These are phyloP conservation scores for Serendipita sp. DNA, from an alignment of 1,284 basidiomycete species.

Conservation along the genomic window DNA sequence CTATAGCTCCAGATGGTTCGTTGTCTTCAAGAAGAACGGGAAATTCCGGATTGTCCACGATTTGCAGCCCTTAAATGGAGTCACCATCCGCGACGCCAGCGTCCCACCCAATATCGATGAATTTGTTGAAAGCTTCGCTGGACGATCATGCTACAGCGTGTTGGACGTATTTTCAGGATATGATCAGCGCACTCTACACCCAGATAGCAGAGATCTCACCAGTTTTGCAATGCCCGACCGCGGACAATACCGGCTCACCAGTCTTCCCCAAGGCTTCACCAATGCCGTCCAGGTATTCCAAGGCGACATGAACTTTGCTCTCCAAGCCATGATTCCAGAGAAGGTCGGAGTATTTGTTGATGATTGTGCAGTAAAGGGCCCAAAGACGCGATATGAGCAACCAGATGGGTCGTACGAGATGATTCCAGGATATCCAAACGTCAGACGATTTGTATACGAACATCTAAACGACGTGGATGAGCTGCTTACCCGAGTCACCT, in stretches of 20 bases:
- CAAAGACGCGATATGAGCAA: slow-evolving; percentile 14
- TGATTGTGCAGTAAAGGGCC: slow-evolving; percentile 8
- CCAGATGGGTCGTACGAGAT: slow-evolving; percentile 18
- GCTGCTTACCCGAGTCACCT: slow-evolving; percentile 18
- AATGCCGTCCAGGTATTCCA: slow-evolving; percentile 6
- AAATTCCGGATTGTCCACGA: slow-evolving; percentile 19
- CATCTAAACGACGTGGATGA: slow-evolving; percentile 16
- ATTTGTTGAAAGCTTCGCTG: slow-evolving; percentile 22
- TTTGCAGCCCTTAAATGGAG: slow-evolving; percentile 20
- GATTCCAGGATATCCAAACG: slow-evolving; percentile 19
- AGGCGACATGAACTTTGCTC: neutral
- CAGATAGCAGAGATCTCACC: slow-evolving; percentile 14
- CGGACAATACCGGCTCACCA: neutral
- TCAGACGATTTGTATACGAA: slow-evolving; percentile 19
- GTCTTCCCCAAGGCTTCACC: slow-evolving; percentile 1
- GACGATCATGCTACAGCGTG: slow-evolving; percentile 20
- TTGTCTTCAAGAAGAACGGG: slow-evolving; percentile 23
- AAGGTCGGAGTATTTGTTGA: slow-evolving; percentile 8
- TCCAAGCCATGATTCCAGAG: slow-evolving; percentile 1
- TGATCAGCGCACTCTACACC: slow-evolving; percentile 16
- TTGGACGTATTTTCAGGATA: slow-evolving; percentile 25
- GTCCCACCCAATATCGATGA: slow-evolving; percentile 24
- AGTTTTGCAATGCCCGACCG: slow-evolving; percentile 15
- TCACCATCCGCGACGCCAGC: slow-evolving; percentile 21
- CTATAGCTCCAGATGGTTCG: slow-evolving; percentile 29